phyloP scores from a whole-genome alignment of 2,329 filamentous ascomycete species.

The Fusarium sp. region DNA sequence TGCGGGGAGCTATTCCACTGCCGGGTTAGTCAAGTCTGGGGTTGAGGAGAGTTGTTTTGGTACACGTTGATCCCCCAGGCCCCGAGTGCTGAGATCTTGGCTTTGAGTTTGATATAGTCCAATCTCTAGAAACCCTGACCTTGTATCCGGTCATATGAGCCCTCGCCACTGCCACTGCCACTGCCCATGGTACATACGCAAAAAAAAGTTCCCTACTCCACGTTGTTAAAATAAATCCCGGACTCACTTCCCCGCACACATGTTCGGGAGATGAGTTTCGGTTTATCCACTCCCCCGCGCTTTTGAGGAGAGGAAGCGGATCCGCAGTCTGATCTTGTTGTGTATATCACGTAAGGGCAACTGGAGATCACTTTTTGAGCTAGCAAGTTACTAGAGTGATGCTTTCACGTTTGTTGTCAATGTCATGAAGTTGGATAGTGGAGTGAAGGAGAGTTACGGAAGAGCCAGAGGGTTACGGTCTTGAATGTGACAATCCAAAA shows the following conservation, averaged over 20 bases:
- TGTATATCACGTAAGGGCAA: slow-evolving; percentile 12
- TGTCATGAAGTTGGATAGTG: background rate
- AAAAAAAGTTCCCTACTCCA: background rate
- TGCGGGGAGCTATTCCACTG: slow-evolving; percentile 31
- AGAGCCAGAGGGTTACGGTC: background rate
- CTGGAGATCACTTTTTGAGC: slow-evolving; percentile 7
- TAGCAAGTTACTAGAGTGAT: background rate
- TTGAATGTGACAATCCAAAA: background rate
- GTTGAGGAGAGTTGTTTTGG: slow-evolving; percentile 18
- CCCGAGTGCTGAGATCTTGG: background rate
- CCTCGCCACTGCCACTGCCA: background rate
- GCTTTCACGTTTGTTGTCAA: background rate
- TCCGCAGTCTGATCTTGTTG: slow-evolving; percentile 23
- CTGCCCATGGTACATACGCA: background rate
- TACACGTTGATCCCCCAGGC: background rate
- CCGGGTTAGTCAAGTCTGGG: slow-evolving; percentile 20
- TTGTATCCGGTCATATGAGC: background rate
- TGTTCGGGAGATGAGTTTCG: slow-evolving; percentile 13
- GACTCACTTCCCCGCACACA: slow-evolving; percentile 25
- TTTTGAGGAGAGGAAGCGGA: slow-evolving; percentile 22
- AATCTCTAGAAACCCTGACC: background rate
- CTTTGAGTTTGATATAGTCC: background rate
- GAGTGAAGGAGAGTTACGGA: background rate
- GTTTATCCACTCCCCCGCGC: slow-evolving; percentile 27
- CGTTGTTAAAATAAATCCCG: slow-evolving; percentile 3